Evolutionary conservation across 768 basidiomycete species (phyloP), one percentile per base, ranked within the genome.

Genomic region (Pisolithus albus): DNA sequence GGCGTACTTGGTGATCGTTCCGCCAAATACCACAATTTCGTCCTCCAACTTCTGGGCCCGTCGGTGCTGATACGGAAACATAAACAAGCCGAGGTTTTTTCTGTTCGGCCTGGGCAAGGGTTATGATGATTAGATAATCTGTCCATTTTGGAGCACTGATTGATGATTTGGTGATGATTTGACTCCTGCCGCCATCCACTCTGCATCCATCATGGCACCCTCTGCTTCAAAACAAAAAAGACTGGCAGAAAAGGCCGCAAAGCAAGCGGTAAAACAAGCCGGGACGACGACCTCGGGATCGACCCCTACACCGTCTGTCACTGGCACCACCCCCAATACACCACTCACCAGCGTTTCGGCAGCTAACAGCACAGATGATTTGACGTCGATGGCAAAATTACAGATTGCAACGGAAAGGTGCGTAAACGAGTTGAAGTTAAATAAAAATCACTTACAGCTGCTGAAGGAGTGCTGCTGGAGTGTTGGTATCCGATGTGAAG

Each of bases 161-260:
- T 49, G 26, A 32, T 26, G 26, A 26, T 26, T 26, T 26, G 30
- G 30, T n/a, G 28, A 46, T 51, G 51, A 57, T 48, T 45, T 48
- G 51, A 56, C 34, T 23, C 36, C 30, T 5, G 32, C 2, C 30
- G 10, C 10, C 30, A 51, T 57, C 53, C 53, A 40, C 39, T 54
- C 52, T 56, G 41, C 34, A 19, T 60, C 43, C 55, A 70, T 54
- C 58, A 87, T 86, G 86, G 61, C 88, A 0, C 87, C 88, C 43
- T 90, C 88, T 48, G 77, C 85, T 23, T 88, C 88, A 44, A 91
- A 91, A 66, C 90, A 92, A 70, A 97, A 97, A 70, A 83, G 95
- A 45, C 81, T 96, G 52, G 93, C 91, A 55, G 94, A 95, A 70
- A 96, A 96, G 70, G 92, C 85, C 18, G 88, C 88, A 53, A 89